phyloP scores from a whole-genome alignment of 202 grass and related monocot species.

The Schoenoplectus triqueter region DNA sequence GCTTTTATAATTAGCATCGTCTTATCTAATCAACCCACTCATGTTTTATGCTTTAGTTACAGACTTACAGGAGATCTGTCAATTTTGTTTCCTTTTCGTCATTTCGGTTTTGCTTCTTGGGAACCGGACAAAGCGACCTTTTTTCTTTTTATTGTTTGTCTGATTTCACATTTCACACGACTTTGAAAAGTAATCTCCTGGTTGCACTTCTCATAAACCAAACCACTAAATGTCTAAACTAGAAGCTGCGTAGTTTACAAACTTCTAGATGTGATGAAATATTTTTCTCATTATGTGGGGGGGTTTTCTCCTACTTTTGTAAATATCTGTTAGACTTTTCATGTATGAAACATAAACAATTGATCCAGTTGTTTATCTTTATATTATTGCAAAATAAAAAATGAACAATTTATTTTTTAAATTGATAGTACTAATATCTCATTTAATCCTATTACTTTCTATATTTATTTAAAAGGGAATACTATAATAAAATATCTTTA shows the following conservation, averaged over 20 bases:
- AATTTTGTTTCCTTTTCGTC: not conserved
- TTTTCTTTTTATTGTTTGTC: not conserved
- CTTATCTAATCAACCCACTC: constrained; percentile 15
- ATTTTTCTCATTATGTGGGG: too few species aligned
- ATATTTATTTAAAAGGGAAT: too few species aligned
- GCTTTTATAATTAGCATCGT: constrained; percentile 1
- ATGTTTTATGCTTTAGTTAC: not conserved
- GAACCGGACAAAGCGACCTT: constrained; percentile 10
- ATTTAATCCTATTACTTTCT: too few species aligned
- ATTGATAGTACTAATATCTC: too few species aligned
- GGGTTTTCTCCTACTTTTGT: too few species aligned
- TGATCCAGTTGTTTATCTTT: not conserved
- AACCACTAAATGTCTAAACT: not conserved
- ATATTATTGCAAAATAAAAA: too few species aligned
- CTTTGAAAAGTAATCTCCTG: not conserved
- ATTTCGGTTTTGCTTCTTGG: not conserved
- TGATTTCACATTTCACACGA: not conserved
- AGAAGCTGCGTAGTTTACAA: too few species aligned
- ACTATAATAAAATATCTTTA: too few species aligned
- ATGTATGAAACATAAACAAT: not conserved
- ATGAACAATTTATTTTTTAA: too few species aligned
- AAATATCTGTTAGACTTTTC: not conserved
- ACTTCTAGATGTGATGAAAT: too few species aligned
- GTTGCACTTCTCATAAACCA: not conserved
- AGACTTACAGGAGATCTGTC: not conserved